Evolutionary conservation across 306 rosid species (phyloP).

Genomic region (Acacia crassicarpa): DNA sequence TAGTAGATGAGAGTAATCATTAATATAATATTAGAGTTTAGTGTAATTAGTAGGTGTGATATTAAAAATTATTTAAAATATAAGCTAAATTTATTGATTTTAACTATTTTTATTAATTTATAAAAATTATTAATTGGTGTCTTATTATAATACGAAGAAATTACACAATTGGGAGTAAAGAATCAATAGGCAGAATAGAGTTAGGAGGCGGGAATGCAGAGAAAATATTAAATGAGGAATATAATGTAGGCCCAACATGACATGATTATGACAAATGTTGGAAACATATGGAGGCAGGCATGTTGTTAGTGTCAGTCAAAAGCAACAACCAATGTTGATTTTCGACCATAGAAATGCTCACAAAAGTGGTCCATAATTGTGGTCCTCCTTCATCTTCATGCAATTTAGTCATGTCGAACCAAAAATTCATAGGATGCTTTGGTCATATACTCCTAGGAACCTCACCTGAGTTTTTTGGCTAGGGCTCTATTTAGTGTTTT

Average conservation of each 20-base stretch:
- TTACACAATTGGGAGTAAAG: fast-evolving
- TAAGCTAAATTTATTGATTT: too few relatives aligned
- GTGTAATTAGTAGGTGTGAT: too few relatives aligned
- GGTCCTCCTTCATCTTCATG: conserved; percentile 39
- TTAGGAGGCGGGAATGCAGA: background rate
- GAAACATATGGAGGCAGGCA: conserved; percentile 23
- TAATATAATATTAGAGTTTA: too few relatives aligned
- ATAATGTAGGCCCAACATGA: background rate
- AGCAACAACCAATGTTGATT: conserved; percentile 15
- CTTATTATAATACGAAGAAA: too few relatives aligned
- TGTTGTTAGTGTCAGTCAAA: conserved; percentile 26
- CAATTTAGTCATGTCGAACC: background rate
- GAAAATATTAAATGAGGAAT: background rate
- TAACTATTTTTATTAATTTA: too few relatives aligned
- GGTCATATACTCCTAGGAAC: background rate
- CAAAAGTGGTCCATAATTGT: conserved; percentile 42
- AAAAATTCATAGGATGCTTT: background rate
- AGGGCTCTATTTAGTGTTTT: too few relatives aligned
- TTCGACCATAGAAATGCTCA: conserved; percentile 36
- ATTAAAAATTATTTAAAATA: too few relatives aligned
- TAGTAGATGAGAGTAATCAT: too few relatives aligned
- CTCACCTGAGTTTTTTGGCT: background rate
- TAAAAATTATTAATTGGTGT: too few relatives aligned
- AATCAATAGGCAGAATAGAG: background rate
- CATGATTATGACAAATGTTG: conserved; percentile 39